A percentile compares a stretch with the other conserved stretches of the same genome.
phyloP scores from a whole-genome alignment of 352 stramenopile genomes.

The Blastocystis sp. region DNA sequence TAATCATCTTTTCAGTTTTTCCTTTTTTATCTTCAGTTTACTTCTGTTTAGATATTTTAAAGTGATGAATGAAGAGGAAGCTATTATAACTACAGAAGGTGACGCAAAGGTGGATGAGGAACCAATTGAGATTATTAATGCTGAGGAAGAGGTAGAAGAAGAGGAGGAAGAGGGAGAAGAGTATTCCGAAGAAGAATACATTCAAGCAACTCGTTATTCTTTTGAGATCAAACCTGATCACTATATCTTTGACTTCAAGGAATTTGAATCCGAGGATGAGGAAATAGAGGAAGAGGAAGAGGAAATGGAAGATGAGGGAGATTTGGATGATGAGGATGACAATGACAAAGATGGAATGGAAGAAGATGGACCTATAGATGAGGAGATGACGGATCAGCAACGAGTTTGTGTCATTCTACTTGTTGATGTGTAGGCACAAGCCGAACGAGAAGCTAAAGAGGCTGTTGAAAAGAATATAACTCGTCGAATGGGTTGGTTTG shows the following conservation, averaged over 20 bases:
- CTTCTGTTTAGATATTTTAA: not conserved
- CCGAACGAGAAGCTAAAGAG: slow-evolving; percentile 19
- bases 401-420: not conserved
- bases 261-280: slow-evolving; percentile 39
- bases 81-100: slow-evolving; percentile 20
- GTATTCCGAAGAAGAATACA: slow-evolving; percentile 36
- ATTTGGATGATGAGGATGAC: slow-evolving; percentile 50
- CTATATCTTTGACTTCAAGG: slow-evolving; percentile 63
- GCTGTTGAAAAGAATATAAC: slow-evolving; percentile 49
- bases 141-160: not conserved
- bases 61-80: slow-evolving; percentile 24
- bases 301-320: slow-evolving; percentile 3
- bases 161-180: not conserved
- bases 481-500: slow-evolving; percentile 63
- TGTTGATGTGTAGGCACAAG: not conserved
- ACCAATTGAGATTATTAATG: not conserved
- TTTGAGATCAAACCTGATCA: slow-evolving; percentile 1
- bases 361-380: not conserved
- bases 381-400: slow-evolving; percentile 60
- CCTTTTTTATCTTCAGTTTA: not conserved
- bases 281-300: slow-evolving; percentile 31
- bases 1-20: not conserved
- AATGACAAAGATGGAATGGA: slow-evolving; percentile 50
- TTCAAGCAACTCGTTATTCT: slow-evolving; percentile 27
- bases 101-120: not conserved